Evolutionary conservation across 345 rosid genomes (phyloP), one percentile per base, ranked within the genome.

Genomic region (Camelina hispida): DNA sequence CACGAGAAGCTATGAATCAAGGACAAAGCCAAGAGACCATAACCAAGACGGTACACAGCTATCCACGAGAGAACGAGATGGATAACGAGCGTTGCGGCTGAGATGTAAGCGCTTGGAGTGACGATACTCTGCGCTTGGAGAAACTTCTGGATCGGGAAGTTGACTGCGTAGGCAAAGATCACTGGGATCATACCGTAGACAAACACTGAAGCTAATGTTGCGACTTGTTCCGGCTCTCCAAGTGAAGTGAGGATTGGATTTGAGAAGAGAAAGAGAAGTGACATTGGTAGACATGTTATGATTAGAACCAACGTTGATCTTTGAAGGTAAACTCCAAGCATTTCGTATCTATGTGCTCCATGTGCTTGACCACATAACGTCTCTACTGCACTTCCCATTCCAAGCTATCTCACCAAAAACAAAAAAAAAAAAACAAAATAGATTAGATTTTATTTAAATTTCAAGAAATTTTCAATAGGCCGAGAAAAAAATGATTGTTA

Each of bases 341-440:
- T 84, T 2, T 81, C 87, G 60, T 79, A 85, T 55, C 84, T 82
- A 38, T 81, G 85, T 4, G 93, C 95, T 15, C 97, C 95, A 20
- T 82, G 87, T 2, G 93, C 95, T 87, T 91, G 97, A 10, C 97
- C 95, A 42, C 97, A 89, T 37, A 89, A 73, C 1, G 97, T 91
- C 74, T 89, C 95, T 60, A 87, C 93, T 0, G 97, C 95, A 60
- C 97, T 91, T 78, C 97, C 97, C 95, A 87, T 87, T 32, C 92
- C 92, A 20, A 87, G 83, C 89, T 85, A 69, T 6, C 3, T 15
- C 47, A 40, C 32, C 58, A 9, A 17, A 18, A 6, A 34, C 32
- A 5, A 17, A n/a, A 9, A 3, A 17, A 68, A 11, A 57, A 16
- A 2, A 18, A 68, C 18, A 18, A 68, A 18, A 55, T 22, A 6